Evolutionary conservation across 2,329 filamentous ascomycete genomes (phyloP), one percentile per base, ranked within the genome.

Genomic region (Capronia americana): DNA sequence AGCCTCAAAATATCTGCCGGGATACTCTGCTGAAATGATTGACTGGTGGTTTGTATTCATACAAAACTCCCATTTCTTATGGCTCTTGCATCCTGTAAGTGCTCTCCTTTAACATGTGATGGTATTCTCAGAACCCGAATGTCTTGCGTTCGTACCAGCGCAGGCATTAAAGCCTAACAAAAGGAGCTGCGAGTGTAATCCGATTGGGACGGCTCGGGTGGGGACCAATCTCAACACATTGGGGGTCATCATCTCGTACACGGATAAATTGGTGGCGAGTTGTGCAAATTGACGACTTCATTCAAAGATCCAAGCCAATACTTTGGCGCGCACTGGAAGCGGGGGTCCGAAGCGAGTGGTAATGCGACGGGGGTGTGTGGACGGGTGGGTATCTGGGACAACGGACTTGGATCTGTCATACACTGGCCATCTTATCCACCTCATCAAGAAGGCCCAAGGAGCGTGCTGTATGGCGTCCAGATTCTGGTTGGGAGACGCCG

Each of bases 21-120:
- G 50, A 46, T 66, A 58, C 32, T 50, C 61, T 34, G 48, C 48
- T 26, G 46, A 50, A 12, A 50, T 50, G 46, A 50, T 69, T 14
- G 65, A 64, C 26, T 71, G 68, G 63, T 70, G 68, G 54, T 70
- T 69, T 56, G 68, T 54, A 14, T 66, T 38, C 28, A 62, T 68
- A 23, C 46, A 60, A 32, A 70, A 32, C 4, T 12, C 28, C 5
- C 6, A 20, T 7, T 3, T n/a, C 17, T 20, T 20, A 20, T 20
- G 20, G 20, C 41, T 46, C 12, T 46, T 8, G 1, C 44, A 48
- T 20, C 10, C 32, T 12, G 44, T 48, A 20, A 48, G 17, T 23
- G 10, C 17, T 20, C 44, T 17, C 10, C 1, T 20, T 23, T n/a
- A 0, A n/a, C 17, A 48, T 23, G 44, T 48, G 20, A 7, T 3